Percentiles rank a stretch among this genome's conserved stretches.
These are phyloP conservation scores for Fusarium zealandicum DNA, from an alignment of 2,329 filamentous ascomycete genomes.

Conservation along the genomic window DNA sequence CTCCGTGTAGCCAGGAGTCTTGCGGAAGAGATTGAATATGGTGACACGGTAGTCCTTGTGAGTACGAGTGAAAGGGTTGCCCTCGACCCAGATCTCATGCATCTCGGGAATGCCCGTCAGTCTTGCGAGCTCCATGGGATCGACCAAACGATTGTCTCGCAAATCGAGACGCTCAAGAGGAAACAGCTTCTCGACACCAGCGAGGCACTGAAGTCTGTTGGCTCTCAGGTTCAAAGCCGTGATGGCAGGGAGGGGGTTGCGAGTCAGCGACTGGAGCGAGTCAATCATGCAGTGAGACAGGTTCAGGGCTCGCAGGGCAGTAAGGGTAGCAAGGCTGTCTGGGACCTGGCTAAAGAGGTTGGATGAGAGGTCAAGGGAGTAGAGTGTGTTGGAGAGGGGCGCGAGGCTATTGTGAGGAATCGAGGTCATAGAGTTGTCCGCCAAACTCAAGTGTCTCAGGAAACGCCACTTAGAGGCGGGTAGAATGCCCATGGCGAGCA, in stretches of 20 bases:
- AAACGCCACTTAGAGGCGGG: conserved; percentile 94
- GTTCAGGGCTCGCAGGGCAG: conserved; percentile 89
- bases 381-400: conserved; percentile 85
- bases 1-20: conserved; percentile 86
- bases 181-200: conserved; percentile 86
- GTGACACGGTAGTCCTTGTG: conserved; percentile 85
- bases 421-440: conserved; percentile 88
- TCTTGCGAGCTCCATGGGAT: conserved; percentile 88
- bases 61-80: conserved; percentile 90
- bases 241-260: conserved; percentile 89
- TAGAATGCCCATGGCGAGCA: conserved; percentile 74
- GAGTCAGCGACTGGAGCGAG: conserved; percentile 84
- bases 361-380: conserved; percentile 89
- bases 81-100: conserved; percentile 88
- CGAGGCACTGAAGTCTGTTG: conserved; percentile 86
- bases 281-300: conserved; percentile 98
- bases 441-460: conserved; percentile 86
- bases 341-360: conserved; percentile 96
- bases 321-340: conserved; percentile 85
- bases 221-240: conserved; percentile 89
- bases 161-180: conserved; percentile 91
- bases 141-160: conserved; percentile 87
- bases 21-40: conserved; percentile 96
- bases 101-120: conserved; percentile 91
- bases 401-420: conserved; percentile 78